These are phyloP conservation scores for Dentipellis sp. DNA, from an alignment of 768 basidiomycete species.

Conservation along the genomic window DNA sequence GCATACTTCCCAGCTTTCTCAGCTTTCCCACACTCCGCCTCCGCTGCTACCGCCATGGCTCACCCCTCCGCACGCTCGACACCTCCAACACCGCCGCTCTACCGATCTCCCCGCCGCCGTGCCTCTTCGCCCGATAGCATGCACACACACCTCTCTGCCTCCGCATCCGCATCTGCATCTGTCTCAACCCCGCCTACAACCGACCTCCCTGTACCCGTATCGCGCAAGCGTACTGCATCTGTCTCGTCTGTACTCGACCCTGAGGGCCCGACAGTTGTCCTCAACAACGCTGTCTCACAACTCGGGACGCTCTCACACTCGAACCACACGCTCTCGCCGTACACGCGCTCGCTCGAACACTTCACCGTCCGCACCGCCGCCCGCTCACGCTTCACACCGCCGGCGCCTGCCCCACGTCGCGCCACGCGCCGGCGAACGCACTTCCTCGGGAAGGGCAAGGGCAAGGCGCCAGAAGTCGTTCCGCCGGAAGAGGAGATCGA, in stretches of 20 bases:
- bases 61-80: constrained; percentile 14
- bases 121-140: constrained; percentile 41
- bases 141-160: constrained; percentile 41
- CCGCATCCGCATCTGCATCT: constrained; percentile 35
- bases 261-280: too few species aligned
- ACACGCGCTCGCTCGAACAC: constrained; percentile 83
- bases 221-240: too few species aligned
- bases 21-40: too few species aligned
- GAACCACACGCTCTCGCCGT: constrained; percentile 91
- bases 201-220: constrained; percentile 16
- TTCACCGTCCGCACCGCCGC: constrained; percentile 90
- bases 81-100: constrained; percentile 18
- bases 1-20: constrained; percentile 2
- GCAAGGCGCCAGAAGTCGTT: constrained; percentile 16
- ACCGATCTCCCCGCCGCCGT: constrained; percentile 22
- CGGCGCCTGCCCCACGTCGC: constrained; percentile 49
- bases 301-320: constrained; percentile 80
- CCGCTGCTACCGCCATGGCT: background rate
- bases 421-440: constrained; percentile 60
- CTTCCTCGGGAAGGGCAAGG: constrained; percentile 46
- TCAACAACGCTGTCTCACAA: constrained; percentile 71
- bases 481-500: constrained; percentile 9
- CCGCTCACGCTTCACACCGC: constrained; percentile 32
- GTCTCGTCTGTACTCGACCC: too few species aligned
- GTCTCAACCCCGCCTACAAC: constrained; percentile 37